phyloP scores from a whole-genome alignment of 2,329 filamentous ascomycete species.

The Nigrospora sphaerica region DNA sequence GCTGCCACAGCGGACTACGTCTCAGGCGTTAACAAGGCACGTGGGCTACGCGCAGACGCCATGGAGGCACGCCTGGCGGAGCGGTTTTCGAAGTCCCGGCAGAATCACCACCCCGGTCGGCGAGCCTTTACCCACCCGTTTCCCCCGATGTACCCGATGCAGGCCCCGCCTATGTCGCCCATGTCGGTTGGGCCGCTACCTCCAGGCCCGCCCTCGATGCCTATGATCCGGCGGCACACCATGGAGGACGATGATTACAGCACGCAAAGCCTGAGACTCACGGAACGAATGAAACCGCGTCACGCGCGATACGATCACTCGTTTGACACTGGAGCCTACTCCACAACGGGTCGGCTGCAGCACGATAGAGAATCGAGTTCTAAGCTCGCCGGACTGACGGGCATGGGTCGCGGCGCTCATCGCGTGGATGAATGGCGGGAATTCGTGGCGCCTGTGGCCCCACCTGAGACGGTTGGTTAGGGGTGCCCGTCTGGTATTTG shows the following conservation, averaged over 20 bases:
- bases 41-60: constrained; percentile 33
- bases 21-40: constrained; percentile 32
- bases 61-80: constrained; percentile 44
- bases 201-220: constrained; percentile 14
- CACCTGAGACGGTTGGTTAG: not conserved
- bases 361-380: constrained; percentile 15
- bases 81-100: constrained; percentile 38
- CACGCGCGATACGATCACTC: constrained; percentile 16
- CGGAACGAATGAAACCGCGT: constrained; percentile 19
- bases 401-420: constrained; percentile 22
- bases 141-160: constrained; percentile 13
- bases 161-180: constrained; percentile 17
- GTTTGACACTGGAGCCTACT: constrained; percentile 15
- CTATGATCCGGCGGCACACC: constrained; percentile 29
- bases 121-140: constrained; percentile 10
- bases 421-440: constrained; percentile 22
- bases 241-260: constrained; percentile 34
- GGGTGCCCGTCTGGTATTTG: too few species aligned
- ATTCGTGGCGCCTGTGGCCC: constrained; percentile 13
- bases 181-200: constrained; percentile 21
- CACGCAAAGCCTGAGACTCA: constrained; percentile 19
- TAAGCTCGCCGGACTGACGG: constrained; percentile 21
- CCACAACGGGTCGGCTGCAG: constrained; percentile 12
- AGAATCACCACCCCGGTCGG: constrained; percentile 15
- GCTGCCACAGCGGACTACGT: constrained; percentile 32